These are phyloP conservation scores for Santalum album DNA, from an alignment of 164 flowering plant genomes.

Conservation along the genomic window DNA sequence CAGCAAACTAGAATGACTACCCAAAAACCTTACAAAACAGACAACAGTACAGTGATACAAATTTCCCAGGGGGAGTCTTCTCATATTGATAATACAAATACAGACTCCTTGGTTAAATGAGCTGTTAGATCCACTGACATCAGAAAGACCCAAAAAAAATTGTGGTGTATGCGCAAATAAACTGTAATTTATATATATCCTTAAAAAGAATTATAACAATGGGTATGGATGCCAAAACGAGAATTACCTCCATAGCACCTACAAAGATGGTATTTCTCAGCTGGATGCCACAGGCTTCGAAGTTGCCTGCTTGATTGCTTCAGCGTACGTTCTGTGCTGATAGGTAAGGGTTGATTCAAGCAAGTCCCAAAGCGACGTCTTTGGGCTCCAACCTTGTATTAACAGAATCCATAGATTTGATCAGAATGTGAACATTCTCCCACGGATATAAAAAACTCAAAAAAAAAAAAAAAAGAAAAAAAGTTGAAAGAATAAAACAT, in stretches of 20 bases:
- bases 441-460: neutral
- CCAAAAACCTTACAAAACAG: too few species aligned
- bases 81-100: neutral
- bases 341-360: constrained; percentile 92
- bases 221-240: neutral
- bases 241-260: neutral
- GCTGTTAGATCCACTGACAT: too few species aligned
- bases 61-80: neutral
- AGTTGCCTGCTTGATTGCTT: constrained; percentile 70
- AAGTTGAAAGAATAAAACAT: constrained; percentile 3
- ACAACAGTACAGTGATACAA: too few species aligned
- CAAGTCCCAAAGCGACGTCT: constrained; percentile 94
- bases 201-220: neutral
- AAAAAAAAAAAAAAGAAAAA: neutral
- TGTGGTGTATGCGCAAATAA: too few species aligned
- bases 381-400: constrained; percentile 82
- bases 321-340: constrained; percentile 91
- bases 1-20: too few species aligned
- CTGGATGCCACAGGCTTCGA: constrained; percentile 60
- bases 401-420: neutral
- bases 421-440: neutral
- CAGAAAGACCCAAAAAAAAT: too few species aligned
- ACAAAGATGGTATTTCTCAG: constrained; percentile 13
- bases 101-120: neutral
- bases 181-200: neutral